A percentile compares a stretch with the other conserved stretches of the same genome.
Evolutionary conservation across 169 alveolate genomes (phyloP).

Genomic region (Plasmodium gonderi): DNA sequence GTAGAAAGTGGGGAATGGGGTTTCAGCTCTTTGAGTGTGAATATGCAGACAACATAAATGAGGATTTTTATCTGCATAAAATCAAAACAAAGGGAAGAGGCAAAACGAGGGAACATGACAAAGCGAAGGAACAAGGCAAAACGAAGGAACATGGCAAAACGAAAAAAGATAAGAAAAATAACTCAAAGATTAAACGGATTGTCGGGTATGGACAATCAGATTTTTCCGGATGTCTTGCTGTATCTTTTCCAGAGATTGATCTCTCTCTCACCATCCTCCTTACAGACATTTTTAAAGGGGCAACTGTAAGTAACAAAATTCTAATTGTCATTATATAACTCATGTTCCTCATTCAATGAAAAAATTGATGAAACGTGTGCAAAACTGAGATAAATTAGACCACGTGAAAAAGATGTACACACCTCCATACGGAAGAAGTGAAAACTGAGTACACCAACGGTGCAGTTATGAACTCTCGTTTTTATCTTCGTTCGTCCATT

Average conservation of each 20-base stretch:
- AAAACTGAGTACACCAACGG: too few relatives aligned
- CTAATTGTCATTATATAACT: too few relatives aligned
- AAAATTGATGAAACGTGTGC: too few relatives aligned
- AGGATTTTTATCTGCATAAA: conserved; percentile 28
- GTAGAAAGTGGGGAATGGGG: conserved; percentile 81
- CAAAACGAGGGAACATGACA: background rate
- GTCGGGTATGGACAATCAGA: conserved; percentile 81
- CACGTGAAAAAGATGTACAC: background rate
- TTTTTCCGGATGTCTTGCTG: conserved; percentile 74
- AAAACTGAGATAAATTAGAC: too few relatives aligned
- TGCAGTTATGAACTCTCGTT: too few relatives aligned
- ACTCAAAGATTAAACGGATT: background rate
- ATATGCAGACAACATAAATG: conserved; percentile 37
- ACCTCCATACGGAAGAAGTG: too few relatives aligned
- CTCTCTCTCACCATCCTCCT: conserved; percentile 75
- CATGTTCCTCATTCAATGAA: too few relatives aligned
- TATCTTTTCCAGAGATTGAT: conserved; percentile 79
- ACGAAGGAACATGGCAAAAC: background rate
- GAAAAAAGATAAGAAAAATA: background rate
- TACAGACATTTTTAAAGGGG: conserved; percentile 77
- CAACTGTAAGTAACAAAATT: conserved; percentile 25
- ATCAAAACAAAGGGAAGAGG: background rate
- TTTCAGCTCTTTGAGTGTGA: conserved; percentile 80
- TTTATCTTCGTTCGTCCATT: too few relatives aligned
- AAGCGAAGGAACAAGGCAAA: background rate